Conservation (phyloP, 1,139 yeast species). For the Candida frijolesensis region DNA sequence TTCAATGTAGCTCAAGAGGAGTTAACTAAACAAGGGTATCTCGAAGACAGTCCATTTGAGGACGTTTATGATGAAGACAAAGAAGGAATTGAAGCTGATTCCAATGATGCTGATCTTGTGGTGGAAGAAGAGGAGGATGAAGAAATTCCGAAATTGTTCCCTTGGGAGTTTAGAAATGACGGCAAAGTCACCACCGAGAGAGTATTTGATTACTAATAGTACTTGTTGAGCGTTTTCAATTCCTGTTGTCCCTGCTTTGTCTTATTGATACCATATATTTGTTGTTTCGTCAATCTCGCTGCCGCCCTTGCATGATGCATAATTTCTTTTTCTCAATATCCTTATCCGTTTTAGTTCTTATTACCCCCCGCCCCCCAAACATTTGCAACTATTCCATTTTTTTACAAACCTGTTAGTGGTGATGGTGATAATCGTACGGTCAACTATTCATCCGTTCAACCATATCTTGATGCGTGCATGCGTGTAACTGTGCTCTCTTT, state of each 20-base stretch:
- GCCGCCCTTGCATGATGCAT: not conserved
- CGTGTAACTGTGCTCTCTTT: not conserved
- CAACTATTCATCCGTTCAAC: not conserved
- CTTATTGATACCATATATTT: too few relatives aligned
- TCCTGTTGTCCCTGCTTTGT: too few relatives aligned
- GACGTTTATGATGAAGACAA: constrained; percentile 18
- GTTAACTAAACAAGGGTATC: constrained; percentile 16
- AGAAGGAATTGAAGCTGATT: constrained; percentile 13
- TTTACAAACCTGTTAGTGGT: not conserved
- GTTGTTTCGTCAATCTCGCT: not conserved
- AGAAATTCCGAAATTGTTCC: constrained; percentile 31
- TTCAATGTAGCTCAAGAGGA: constrained; percentile 16
- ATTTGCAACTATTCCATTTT: not conserved
- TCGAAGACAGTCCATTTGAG: constrained; percentile 18
- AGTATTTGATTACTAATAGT: constrained; percentile 23
- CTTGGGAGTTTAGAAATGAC: constrained; percentile 38
- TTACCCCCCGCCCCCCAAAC: not conserved
- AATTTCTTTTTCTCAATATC: not conserved
- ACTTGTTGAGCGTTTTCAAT: not conserved
- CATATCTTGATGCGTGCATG: not conserved
- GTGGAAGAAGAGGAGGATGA: constrained; percentile 12
- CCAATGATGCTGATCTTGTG: constrained; percentile 6
- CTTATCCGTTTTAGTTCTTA: not conserved
- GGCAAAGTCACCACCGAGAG: constrained; percentile 25
- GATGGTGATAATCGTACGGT: not conserved